Conservation (phyloP, 108 stramenopile species). For the Skeletonema menzelii region DNA sequence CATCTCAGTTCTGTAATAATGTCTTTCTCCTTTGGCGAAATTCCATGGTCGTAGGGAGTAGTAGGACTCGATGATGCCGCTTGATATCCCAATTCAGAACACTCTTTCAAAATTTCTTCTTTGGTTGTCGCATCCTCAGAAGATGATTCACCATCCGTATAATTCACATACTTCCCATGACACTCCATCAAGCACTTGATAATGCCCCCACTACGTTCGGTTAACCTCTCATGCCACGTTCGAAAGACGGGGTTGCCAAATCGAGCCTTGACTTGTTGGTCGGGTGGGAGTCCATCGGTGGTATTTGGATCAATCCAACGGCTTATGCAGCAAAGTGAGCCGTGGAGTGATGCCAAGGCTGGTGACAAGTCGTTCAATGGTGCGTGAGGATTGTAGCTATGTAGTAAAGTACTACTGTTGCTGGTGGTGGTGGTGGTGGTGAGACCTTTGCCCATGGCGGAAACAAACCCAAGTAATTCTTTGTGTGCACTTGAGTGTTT, state of each 20-base stretch:
- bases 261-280: constrained; percentile 43
- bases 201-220: constrained; percentile 60
- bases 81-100: constrained; percentile 54
- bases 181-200: constrained; percentile 56
- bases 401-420: background rate
- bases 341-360: constrained; percentile 80
- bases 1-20: constrained; percentile 69
- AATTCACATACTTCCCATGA: constrained; percentile 27
- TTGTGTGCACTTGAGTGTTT: constrained; percentile 55
- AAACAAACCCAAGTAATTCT: constrained; percentile 66
- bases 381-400: constrained; percentile 46
- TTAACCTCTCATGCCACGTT: constrained; percentile 71
- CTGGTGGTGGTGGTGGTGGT: constrained; percentile 33
- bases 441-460: constrained; percentile 76
- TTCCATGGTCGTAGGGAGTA: background rate
- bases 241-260: constrained; percentile 87
- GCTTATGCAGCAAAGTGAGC: constrained; percentile 58
- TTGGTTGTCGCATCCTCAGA: background rate
- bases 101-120: constrained; percentile 35
- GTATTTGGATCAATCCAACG: constrained; percentile 54
- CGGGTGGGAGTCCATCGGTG: constrained; percentile 69
- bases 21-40: constrained; percentile 36
- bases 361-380: constrained; percentile 65
- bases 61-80: constrained; percentile 40
- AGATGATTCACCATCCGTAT: background rate